Evolutionary conservation across 2,329 filamentous ascomycete genomes (phyloP), one percentile per base, ranked within the genome.

Genomic region (Sclerotiophoma versabilis): DNA sequence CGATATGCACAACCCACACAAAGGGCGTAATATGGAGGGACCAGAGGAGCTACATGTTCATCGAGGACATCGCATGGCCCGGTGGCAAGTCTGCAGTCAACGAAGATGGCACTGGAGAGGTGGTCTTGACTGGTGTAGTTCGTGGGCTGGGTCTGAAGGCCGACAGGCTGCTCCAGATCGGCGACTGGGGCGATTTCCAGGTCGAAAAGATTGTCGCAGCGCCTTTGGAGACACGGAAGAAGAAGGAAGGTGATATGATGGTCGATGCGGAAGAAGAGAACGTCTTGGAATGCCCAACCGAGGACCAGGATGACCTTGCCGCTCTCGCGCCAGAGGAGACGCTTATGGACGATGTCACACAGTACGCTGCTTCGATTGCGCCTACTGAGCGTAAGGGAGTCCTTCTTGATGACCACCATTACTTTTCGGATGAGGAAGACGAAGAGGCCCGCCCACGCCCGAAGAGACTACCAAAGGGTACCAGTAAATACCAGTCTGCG

Each of bases 11-110:
- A 60, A 92, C 90, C 29, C 92, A 89, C 36, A 93, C 95, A 10
- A 98, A 96, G 78, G 95, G 95, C 0, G 85, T 99, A n/a, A 82
- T 88, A 59, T 99, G 95, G 95, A 86, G 95, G 65, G 95, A 99
- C 46, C 92, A 96, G 62, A 85, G 95, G 64, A 96, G 92, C 66
- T 99, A 95, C 91, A 91, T 99, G 88, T 79, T 96, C 52, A 86
- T 93, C 4, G 95, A 99, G 62, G 84, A 93, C 23, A 81, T 96
- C 47, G 78, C 84, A 63, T 96, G 92, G 83, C 83, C 85, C 10
- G 81, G 84, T 19, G 73, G 71, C 14, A 76, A 76, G 55, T 68
- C 71, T 9, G 66, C 67, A 3, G 56, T 65, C 23, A 80, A 77
- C 4, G 80, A 82, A 1, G 82, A 84, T 38, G 69, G 74, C 2